Percentiles rank a stretch among this genome's conserved stretches.
Conservation (phyloP, 2,329 filamentous ascomycete species). For the Akanthomyces muscarius region DNA sequence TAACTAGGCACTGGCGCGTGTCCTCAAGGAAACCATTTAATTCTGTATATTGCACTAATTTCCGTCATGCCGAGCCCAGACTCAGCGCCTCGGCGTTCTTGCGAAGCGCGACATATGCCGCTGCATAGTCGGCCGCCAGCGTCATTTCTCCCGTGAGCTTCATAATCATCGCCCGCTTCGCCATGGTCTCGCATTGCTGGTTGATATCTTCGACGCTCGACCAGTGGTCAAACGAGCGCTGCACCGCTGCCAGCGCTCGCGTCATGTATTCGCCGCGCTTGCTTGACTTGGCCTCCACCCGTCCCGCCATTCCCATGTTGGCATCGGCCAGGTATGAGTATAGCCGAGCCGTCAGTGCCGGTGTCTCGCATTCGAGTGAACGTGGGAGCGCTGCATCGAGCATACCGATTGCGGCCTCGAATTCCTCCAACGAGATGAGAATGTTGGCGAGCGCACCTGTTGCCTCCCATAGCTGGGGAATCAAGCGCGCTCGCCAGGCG, state of each 20-base stretch:
- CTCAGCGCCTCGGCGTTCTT: conserved; percentile 33
- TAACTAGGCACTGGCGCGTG: not conserved
- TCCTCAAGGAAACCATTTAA: not conserved
- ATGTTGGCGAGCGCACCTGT: conserved; percentile 64
- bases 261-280: conserved; percentile 54
- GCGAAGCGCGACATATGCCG: conserved; percentile 58
- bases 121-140: conserved; percentile 62
- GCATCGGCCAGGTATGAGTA: conserved; percentile 73
- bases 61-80: conserved; percentile 19
- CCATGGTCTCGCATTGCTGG: conserved; percentile 74
- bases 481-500: conserved; percentile 64
- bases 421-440: conserved; percentile 67
- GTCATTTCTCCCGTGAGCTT: conserved; percentile 62
- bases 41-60: conserved; percentile 1
- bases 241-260: conserved; percentile 56
- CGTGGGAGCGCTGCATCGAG: conserved; percentile 69
- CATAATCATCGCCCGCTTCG: conserved; percentile 77
- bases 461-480: conserved; percentile 69
- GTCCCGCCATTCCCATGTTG: conserved; percentile 71
- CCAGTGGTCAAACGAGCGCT: conserved; percentile 61
- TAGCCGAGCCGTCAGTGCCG: conserved; percentile 58
- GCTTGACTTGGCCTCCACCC: conserved; percentile 37
- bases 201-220: conserved; percentile 58
- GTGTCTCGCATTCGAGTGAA: conserved; percentile 66
- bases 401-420: conserved; percentile 60